phyloP scores from a whole-genome alignment of 441 rosid genomes.

The Populus hybrid region DNA sequence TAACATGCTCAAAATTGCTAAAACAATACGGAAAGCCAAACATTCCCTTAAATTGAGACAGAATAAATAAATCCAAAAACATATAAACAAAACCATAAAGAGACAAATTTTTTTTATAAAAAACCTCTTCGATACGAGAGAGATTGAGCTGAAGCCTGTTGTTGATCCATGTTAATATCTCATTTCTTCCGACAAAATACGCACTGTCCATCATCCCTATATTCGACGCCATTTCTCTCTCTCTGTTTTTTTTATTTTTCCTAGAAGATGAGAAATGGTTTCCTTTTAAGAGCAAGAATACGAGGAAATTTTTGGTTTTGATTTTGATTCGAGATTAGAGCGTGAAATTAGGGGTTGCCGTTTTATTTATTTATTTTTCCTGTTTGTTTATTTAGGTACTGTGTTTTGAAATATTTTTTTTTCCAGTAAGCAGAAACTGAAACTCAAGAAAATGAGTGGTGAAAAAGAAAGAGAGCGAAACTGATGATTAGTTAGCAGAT shows the following conservation, averaged over 20 bases:
- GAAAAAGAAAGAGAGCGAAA: constrained; percentile 15
- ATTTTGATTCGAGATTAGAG: neutral
- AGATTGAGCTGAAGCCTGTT: constrained; percentile 87
- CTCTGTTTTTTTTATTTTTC: neutral
- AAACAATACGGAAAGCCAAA: neutral
- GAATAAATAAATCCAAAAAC: constrained; percentile 2
- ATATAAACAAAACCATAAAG: neutral
- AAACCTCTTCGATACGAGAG: constrained; percentile 87
- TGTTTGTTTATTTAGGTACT: too few species aligned
- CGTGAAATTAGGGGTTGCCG: constrained; percentile 13
- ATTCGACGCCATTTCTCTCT: constrained; percentile 59
- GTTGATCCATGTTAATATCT: constrained; percentile 88
- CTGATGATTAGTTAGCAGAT: neutral
- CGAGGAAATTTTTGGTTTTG: neutral
- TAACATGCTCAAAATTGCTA: constrained; percentile 2
- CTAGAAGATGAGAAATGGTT: neutral
- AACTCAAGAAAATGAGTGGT: constrained; percentile 18
- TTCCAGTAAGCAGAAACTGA: neutral
- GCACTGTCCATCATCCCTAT: constrained; percentile 99
- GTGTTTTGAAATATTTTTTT: too few species aligned
- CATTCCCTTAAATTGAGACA: neutral
- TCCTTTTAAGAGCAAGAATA: neutral
- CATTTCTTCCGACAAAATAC: constrained; percentile 95
- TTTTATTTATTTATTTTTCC: neutral
- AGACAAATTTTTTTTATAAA: neutral